phyloP scores from a whole-genome alignment of 2,329 filamentous ascomycete genomes.

The Metarhizium guizhouense region DNA sequence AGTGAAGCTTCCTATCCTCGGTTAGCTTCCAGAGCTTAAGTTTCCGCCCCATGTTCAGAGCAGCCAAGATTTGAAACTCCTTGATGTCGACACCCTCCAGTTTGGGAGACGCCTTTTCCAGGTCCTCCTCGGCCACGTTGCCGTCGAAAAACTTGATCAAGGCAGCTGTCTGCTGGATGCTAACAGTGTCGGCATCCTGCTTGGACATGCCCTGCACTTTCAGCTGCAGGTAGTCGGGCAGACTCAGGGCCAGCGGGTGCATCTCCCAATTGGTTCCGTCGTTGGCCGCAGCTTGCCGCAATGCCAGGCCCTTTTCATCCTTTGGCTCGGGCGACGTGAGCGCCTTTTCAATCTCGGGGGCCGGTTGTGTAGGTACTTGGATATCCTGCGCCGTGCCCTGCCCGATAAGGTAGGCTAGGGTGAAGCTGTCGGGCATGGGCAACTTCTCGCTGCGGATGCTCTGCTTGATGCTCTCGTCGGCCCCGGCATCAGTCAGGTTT shows the following conservation, averaged over 20 bases:
- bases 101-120: not conserved
- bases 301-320: not conserved
- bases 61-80: not conserved
- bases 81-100: not conserved
- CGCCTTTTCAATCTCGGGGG: not conserved
- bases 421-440: not conserved
- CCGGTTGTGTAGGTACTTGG: not conserved
- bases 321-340: not conserved
- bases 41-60: not conserved
- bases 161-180: not conserved
- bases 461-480: not conserved
- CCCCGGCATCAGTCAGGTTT: not conserved
- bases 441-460: not conserved
- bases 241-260: not conserved
- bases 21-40: not conserved
- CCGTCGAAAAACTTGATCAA: not conserved
- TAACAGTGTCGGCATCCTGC: not conserved
- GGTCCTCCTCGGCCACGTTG: not conserved
- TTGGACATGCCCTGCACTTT: not conserved
- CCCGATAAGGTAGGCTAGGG: not conserved
- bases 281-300: not conserved
- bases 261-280: not conserved
- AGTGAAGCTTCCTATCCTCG: not conserved
- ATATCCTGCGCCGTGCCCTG: not conserved
- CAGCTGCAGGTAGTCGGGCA: not conserved